phyloP scores from a whole-genome alignment of 305 asterid genomes.

The Salvia sclarea region DNA sequence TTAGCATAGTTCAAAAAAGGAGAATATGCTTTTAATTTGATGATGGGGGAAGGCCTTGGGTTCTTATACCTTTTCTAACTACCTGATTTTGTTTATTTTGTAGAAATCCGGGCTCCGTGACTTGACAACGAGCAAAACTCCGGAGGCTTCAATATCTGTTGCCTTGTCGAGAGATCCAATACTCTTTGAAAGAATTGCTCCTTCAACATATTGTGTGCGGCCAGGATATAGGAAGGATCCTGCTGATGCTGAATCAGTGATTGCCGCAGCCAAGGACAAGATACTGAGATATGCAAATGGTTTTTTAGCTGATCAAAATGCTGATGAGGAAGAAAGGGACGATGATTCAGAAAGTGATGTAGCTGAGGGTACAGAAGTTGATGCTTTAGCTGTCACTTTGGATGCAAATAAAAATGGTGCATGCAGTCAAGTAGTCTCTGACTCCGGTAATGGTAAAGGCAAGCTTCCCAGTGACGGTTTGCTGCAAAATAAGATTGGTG shows the following conservation, averaged over 20 bases:
- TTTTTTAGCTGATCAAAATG: slow-evolving; percentile 76
- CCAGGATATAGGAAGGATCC: slow-evolving; percentile 96
- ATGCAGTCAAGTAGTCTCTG: slow-evolving; percentile 43
- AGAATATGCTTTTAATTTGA: background rate
- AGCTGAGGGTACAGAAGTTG: slow-evolving; percentile 81
- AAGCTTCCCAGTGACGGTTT: slow-evolving; percentile 46
- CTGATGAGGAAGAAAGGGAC: slow-evolving; percentile 89
- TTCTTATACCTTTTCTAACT: slow-evolving; percentile 10
- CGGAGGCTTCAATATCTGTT: slow-evolving; percentile 98
- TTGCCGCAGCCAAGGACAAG: slow-evolving; percentile 87
- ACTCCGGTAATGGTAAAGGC: slow-evolving; percentile 52
- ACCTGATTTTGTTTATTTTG: slow-evolving; percentile 29
- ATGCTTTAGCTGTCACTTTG: slow-evolving; percentile 64
- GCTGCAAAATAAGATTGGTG: slow-evolving; percentile 42
- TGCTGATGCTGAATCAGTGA: slow-evolving; percentile 78
- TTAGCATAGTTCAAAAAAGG: background rate
- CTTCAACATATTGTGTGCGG: slow-evolving; percentile 93
- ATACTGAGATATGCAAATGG: slow-evolving; percentile 85
- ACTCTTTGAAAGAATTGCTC: slow-evolving; percentile 96
- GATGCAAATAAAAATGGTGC: slow-evolving; percentile 50
- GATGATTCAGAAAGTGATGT: slow-evolving; percentile 94
- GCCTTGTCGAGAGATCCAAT: slow-evolving; percentile 98
- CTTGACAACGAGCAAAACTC: slow-evolving; percentile 95
- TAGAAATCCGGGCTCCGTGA: slow-evolving; percentile 99
- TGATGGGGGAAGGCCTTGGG: background rate